These are phyloP conservation scores for Fusarium veterinarium DNA, from an alignment of 2,329 filamentous ascomycete genomes.

Conservation along the genomic window DNA sequence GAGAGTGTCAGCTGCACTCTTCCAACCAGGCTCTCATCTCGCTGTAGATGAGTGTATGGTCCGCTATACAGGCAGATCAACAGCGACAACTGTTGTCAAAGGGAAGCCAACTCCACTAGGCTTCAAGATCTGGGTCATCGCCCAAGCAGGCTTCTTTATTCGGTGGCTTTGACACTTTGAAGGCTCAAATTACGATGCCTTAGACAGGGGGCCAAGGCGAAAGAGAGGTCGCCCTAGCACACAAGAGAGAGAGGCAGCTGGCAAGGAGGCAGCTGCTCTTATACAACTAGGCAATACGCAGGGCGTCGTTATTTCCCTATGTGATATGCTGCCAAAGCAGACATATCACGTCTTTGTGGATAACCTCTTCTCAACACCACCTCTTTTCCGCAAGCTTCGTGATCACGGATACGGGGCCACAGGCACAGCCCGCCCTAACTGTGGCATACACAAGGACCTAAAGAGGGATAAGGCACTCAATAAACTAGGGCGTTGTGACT, in stretches of 20 bases:
- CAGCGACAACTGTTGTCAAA: background rate
- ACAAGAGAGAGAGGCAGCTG: background rate
- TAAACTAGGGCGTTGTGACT: no score
- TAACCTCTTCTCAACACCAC: no score
- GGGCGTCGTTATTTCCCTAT: conserved; percentile 27
- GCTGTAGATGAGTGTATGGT: conserved; percentile 1
- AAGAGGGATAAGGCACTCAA: no score
- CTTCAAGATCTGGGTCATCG: background rate
- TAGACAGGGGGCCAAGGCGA: background rate
- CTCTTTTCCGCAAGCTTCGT: conserved; percentile 9
- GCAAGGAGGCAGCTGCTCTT: background rate
- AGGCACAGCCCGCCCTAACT: conserved; percentile 2
- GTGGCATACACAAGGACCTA: background rate
- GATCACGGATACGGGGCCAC: background rate
- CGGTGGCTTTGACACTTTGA: no score
- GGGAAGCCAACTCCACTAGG: background rate
- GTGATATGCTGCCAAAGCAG: no score
- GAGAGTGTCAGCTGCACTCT: background rate
- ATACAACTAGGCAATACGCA: background rate
- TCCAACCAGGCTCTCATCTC: background rate
- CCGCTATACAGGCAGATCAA: background rate
- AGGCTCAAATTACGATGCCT: background rate
- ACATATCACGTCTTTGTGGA: no score
- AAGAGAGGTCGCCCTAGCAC: background rate
- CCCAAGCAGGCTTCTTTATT: no score